These are phyloP conservation scores for Aspergillus piperis DNA, from an alignment of 2,329 filamentous ascomycete species.

Conservation along the genomic window DNA sequence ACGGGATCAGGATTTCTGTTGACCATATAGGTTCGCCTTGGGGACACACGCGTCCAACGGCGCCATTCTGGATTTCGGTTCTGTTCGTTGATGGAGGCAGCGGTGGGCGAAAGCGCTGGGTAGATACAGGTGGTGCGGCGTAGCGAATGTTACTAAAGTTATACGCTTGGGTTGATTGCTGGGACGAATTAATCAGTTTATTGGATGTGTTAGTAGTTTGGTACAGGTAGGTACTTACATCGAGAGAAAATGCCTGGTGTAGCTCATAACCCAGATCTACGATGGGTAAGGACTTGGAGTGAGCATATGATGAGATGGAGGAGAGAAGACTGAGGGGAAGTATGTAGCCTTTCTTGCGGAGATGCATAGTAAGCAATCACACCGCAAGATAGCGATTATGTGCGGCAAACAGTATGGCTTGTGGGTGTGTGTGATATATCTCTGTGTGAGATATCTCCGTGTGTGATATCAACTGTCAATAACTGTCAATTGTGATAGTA, in stretches of 20 bases:
- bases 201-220: slow-evolving; percentile 14
- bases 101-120: slow-evolving; percentile 54
- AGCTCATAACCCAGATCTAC: slow-evolving; percentile 58
- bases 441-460: no score
- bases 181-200: no score
- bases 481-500: no score
- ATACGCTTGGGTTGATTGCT: slow-evolving; percentile 48
- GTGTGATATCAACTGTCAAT: no score
- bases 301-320: background rate
- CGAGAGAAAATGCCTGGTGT: slow-evolving; percentile 45
- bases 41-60: slow-evolving; percentile 46
- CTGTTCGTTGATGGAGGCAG: slow-evolving; percentile 46
- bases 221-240: slow-evolving; percentile 14
- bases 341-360: background rate
- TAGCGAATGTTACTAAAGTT: slow-evolving; percentile 61
- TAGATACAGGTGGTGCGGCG: slow-evolving; percentile 54
- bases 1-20: slow-evolving; percentile 21
- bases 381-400: no score
- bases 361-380: background rate
- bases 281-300: background rate
- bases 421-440: no score
- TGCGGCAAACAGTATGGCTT: no score
- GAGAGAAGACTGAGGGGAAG: background rate
- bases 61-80: slow-evolving; percentile 49
- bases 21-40: slow-evolving; percentile 52